Percentiles rank a stretch among this genome's conserved stretches.
phyloP scores from a whole-genome alignment of 192 early-diverging fungal species.

The Chytriomyces sp. region DNA sequence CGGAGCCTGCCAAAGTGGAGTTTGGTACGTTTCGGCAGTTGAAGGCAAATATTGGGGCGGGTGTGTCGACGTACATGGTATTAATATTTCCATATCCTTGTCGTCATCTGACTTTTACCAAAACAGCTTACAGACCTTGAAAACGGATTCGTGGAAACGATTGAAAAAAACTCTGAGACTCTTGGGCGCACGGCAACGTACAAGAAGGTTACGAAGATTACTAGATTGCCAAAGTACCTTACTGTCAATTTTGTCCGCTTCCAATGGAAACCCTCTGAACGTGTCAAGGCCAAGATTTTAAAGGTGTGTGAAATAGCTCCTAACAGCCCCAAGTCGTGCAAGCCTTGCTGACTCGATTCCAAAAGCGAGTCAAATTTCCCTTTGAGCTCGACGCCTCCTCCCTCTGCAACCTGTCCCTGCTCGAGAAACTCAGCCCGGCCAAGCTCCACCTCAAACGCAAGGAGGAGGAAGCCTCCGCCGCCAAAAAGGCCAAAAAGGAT shows the following conservation, averaged over 20 bases:
- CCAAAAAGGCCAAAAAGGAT: slow-evolving; percentile 8
- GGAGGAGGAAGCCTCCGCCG: slow-evolving; percentile 64
- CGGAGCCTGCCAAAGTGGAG: slow-evolving; percentile 62
- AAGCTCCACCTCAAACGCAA: slow-evolving; percentile 64
- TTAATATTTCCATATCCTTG: slow-evolving; percentile 62
- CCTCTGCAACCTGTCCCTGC: slow-evolving; percentile 82
- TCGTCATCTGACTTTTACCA: slow-evolving; percentile 10
- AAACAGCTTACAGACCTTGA: slow-evolving; percentile 38
- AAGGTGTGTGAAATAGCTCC: slow-evolving; percentile 62
- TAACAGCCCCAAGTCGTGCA: too few species aligned
- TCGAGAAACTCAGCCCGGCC: slow-evolving; percentile 65
- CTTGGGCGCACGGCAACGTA: slow-evolving; percentile 81
- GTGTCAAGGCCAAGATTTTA: slow-evolving; percentile 88
- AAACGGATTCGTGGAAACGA: slow-evolving; percentile 68
- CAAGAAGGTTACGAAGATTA: slow-evolving; percentile 72
- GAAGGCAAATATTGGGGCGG: slow-evolving; percentile 58
- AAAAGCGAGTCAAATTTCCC: slow-evolving; percentile 86
- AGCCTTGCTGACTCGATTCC: too few species aligned
- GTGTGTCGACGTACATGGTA: slow-evolving; percentile 76
- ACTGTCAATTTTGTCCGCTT: slow-evolving; percentile 92
- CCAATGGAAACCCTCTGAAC: slow-evolving; percentile 87
- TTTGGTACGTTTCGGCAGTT: slow-evolving; percentile 80
- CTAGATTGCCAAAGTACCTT: slow-evolving; percentile 85
- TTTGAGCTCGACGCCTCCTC: slow-evolving; percentile 86
- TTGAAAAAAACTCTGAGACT: slow-evolving; percentile 88